A percentile compares a stretch with the other conserved stretches of the same genome.
These are phyloP conservation scores for Globisporangium splendens DNA, from an alignment of 352 stramenopile species.

Conservation along the genomic window DNA sequence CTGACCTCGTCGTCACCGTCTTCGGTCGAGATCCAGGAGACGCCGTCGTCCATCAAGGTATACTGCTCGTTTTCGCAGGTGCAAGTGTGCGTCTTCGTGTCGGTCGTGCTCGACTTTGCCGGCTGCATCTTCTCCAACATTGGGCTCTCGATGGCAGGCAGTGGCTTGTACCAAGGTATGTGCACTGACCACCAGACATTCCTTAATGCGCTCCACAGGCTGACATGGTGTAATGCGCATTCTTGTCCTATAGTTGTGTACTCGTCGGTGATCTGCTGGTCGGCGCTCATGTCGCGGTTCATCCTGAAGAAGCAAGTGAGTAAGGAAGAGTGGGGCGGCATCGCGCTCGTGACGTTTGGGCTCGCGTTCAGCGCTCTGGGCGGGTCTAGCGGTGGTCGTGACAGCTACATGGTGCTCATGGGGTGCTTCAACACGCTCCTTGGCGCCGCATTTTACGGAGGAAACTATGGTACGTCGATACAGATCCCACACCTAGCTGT, in stretches of 20 bases:
- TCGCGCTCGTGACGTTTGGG: constrained; percentile 80
- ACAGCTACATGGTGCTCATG: constrained; percentile 77
- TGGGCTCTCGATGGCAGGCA: constrained; percentile 76
- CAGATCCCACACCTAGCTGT: too few relatives aligned
- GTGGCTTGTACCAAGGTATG: constrained; percentile 65
- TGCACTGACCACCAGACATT: not conserved
- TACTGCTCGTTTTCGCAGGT: constrained; percentile 47
- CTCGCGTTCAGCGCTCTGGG: constrained; percentile 78
- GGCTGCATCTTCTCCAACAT: constrained; percentile 86
- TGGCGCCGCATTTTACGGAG: constrained; percentile 77
- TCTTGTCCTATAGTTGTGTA: constrained; percentile 42
- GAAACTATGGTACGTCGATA: constrained; percentile 66
- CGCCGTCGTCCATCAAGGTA: constrained; percentile 17
- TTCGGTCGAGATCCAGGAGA: constrained; percentile 3
- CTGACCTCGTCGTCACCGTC: not conserved
- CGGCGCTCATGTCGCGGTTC: constrained; percentile 70
- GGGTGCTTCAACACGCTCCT: constrained; percentile 82
- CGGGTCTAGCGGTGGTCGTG: constrained; percentile 54
- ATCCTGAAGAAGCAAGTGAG: constrained; percentile 75
- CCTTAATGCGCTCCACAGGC: not conserved
- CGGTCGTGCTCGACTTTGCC: constrained; percentile 76
- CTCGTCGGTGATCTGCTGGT: constrained; percentile 87
- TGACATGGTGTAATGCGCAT: not conserved
- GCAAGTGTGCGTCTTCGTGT: constrained; percentile 63
- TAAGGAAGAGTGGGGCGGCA: constrained; percentile 75